Evolutionary conservation across 441 rosid genomes (phyloP).

Genomic region (Flueggea neowawraea): DNA sequence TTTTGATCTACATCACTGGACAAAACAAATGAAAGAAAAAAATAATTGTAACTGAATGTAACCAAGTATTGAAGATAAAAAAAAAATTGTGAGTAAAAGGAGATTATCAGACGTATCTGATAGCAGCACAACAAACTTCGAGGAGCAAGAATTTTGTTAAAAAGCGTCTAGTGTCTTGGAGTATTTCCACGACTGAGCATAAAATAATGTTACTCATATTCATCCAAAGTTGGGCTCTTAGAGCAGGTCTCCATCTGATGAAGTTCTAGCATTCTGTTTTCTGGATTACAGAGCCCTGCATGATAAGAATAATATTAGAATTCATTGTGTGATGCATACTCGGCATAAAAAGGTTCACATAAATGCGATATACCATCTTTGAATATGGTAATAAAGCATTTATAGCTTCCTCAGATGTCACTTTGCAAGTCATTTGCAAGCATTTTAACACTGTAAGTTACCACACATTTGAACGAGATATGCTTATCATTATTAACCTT

Average conservation of each 20-base stretch:
- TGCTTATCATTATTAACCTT: background rate
- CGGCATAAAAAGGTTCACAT: background rate
- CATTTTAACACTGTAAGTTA: no score
- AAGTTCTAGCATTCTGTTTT: constrained; percentile 69
- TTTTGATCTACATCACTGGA: constrained; percentile 3
- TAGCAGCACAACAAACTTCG: constrained; percentile 6
- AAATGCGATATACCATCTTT: no score
- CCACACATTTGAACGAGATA: no score
- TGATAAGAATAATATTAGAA: background rate
- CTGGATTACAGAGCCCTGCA: constrained; percentile 86
- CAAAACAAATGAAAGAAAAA: background rate
- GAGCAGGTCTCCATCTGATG: constrained; percentile 74
- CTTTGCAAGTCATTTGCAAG: no score
- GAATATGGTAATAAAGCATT: no score
- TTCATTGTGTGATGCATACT: no score
- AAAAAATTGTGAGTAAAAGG: background rate
- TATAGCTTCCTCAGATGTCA: no score
- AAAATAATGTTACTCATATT: constrained; percentile 44
- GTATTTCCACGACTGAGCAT: background rate
- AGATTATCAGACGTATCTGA: constrained; percentile 3
- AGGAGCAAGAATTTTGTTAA: constrained; percentile 6
- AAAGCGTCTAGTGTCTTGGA: background rate
- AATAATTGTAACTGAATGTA: background rate
- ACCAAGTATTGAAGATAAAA: background rate
- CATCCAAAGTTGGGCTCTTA: constrained; percentile 62